These are phyloP conservation scores for Eutrema heterophyllum DNA, from an alignment of 345 rosid species.

Conservation along the genomic window DNA sequence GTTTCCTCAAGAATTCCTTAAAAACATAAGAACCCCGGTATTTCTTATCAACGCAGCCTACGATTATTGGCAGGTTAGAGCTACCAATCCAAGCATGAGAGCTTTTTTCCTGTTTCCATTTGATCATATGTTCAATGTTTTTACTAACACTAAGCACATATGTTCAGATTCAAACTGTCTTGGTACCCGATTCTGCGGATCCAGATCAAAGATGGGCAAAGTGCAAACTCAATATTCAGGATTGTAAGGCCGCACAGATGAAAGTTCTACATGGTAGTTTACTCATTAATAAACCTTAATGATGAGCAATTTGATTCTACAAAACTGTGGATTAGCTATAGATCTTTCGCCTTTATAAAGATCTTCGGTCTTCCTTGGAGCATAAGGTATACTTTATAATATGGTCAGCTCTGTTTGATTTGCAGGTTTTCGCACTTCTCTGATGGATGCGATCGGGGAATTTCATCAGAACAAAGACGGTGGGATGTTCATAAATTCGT, in stretches of 20 bases:
- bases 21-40: constrained; percentile 52
- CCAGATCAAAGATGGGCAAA: constrained; percentile 48
- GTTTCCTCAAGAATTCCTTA: constrained; percentile 59
- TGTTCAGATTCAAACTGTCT: constrained; percentile 57
- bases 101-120: too few relatives aligned
- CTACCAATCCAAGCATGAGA: background rate
- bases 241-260: constrained; percentile 55
- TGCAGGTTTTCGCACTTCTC: constrained; percentile 53
- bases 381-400: background rate
- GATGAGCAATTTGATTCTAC: background rate
- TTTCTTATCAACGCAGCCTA: constrained; percentile 81
- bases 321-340: background rate
- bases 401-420: background rate
- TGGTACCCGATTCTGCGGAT: constrained; percentile 64
- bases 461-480: constrained; percentile 41
- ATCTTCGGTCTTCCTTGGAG: background rate
- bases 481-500: constrained; percentile 29
- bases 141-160: constrained; percentile 22
- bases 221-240: constrained; percentile 52
- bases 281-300: background rate
- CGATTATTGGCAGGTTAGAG: constrained; percentile 85
- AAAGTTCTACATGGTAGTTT: constrained; percentile 58
- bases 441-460: constrained; percentile 39
- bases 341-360: background rate
- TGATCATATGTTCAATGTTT: background rate